phyloP scores from a whole-genome alignment of 2,329 filamentous ascomycete genomes.

The Thielaviopsis musarum region DNA sequence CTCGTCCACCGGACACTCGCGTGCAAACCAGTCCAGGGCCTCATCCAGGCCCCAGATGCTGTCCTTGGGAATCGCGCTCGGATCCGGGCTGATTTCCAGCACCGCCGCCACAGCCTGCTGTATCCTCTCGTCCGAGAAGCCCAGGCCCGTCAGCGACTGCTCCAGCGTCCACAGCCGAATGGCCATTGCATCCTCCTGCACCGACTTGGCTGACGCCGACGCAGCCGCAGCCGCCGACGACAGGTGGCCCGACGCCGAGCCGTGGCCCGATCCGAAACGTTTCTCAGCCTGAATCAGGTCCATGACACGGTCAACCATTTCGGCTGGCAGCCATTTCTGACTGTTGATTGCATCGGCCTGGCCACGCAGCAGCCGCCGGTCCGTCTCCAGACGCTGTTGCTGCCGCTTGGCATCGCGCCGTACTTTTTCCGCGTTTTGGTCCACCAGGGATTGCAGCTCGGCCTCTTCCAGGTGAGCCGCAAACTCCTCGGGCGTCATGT shows the following conservation, averaged over 20 bases:
- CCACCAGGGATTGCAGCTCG: constrained; percentile 75
- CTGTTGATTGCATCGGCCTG: constrained; percentile 60
- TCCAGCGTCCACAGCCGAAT: constrained; percentile 73
- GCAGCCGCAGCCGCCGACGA: constrained; percentile 17
- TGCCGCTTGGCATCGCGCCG: constrained; percentile 66
- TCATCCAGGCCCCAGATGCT: constrained; percentile 75
- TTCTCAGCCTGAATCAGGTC: constrained; percentile 53
- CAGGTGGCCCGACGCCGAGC: constrained; percentile 32
- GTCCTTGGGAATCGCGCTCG: constrained; percentile 40
- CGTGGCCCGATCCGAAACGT: constrained; percentile 25
- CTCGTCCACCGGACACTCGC: constrained; percentile 52
- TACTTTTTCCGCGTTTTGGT: constrained; percentile 65
- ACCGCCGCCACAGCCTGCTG: constrained; percentile 48
- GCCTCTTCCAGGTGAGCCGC: constrained; percentile 78
- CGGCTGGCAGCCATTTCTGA: constrained; percentile 63
- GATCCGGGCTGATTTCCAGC: constrained; percentile 48
- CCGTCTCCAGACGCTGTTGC: constrained; percentile 62
- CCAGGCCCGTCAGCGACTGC: constrained; percentile 49
- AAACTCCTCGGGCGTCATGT: constrained; percentile 70
- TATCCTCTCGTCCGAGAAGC: constrained; percentile 48
- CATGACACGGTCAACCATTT: constrained; percentile 62
- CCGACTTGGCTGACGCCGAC: constrained; percentile 33
- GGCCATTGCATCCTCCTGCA: constrained; percentile 56
- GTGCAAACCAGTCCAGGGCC: constrained; percentile 76
- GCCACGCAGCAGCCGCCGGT: constrained; percentile 62